phyloP scores from a whole-genome alignment of 2,329 filamentous ascomycete genomes.

The Fusarium heterosporum region DNA sequence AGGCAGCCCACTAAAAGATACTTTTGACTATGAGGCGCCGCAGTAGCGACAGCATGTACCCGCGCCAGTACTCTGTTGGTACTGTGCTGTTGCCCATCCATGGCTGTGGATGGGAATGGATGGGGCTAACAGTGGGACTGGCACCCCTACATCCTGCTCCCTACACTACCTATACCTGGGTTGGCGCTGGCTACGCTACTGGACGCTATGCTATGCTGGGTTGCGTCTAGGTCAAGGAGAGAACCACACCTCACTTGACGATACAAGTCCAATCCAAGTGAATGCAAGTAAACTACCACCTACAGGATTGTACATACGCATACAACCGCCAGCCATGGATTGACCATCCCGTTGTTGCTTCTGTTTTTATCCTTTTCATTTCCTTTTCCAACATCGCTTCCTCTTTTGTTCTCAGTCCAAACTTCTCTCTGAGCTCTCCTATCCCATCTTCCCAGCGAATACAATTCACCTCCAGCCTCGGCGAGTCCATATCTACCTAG shows the following conservation, averaged over 20 bases:
- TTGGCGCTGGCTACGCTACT: constrained; percentile 15
- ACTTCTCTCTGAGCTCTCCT: constrained; percentile 14
- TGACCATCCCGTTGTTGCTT: constrained; percentile 39
- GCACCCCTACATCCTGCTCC: constrained; percentile 31
- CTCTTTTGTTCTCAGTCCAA: constrained; percentile 29
- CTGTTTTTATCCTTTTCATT: constrained; percentile 32
- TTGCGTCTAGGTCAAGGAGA: constrained; percentile 32
- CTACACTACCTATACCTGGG: constrained; percentile 19
- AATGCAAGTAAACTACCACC: constrained; percentile 31
- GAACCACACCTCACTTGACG: constrained; percentile 42
- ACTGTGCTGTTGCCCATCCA: background rate
- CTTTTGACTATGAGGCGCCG: background rate
- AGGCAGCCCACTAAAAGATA: constrained; percentile 32
- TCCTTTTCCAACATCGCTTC: constrained; percentile 2
- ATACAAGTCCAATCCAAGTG: constrained; percentile 36
- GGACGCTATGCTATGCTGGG: constrained; percentile 23
- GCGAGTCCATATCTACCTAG: constrained; percentile 7
- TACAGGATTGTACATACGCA: constrained; percentile 38
- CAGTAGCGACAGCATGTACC: constrained; percentile 10
- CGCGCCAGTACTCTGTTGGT: background rate
- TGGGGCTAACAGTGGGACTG: constrained; percentile 31
- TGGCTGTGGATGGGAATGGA: constrained; percentile 2
- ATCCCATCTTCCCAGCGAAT: constrained; percentile 16
- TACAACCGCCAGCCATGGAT: constrained; percentile 50
- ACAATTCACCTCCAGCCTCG: constrained; percentile 24